A percentile compares a stretch with the other conserved stretches of the same genome.
Conservation (phyloP, 305 asterid genomes). For the Andrographis paniculata region DNA sequence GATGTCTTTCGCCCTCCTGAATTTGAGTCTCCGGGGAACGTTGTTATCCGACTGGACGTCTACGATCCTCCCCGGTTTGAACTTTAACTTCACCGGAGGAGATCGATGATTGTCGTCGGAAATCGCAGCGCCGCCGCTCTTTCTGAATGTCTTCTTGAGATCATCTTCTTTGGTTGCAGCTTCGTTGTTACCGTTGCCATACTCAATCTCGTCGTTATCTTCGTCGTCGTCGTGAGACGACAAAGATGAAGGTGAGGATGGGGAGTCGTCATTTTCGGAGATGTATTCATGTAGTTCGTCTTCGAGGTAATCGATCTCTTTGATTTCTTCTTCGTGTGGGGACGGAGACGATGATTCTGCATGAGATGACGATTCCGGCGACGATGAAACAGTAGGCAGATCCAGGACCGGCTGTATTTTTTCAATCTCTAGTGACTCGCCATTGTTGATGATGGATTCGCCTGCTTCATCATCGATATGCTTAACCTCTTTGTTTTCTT, state of each 20-base stretch:
- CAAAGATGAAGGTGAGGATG: neutral
- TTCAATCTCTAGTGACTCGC: constrained; percentile 16
- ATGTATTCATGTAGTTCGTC: neutral
- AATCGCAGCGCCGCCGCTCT: constrained; percentile 4
- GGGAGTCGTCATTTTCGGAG: neutral
- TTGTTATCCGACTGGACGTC: constrained; percentile 9
- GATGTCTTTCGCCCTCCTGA: constrained; percentile 23
- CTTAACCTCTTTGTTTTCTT: constrained; percentile 20
- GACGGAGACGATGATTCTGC: neutral
- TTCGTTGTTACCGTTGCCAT: neutral
- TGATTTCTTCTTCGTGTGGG: neutral
- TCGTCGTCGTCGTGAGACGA: constrained; percentile 8
- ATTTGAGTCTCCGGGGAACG: constrained; percentile 1
- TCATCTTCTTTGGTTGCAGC: neutral
- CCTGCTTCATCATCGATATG: constrained; percentile 20
- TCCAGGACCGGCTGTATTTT: constrained; percentile 8
- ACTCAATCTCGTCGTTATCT: neutral
- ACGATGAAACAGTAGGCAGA: constrained; percentile 8
- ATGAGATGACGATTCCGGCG: neutral
- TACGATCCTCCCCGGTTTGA: constrained; percentile 36
- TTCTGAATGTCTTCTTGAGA: neutral
- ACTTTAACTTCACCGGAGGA: constrained; percentile 35
- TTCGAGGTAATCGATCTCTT: neutral
- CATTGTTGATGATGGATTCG: constrained; percentile 17
- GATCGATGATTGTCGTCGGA: constrained; percentile 23